Evolutionary conservation across 2,329 filamentous ascomycete species (phyloP), one percentile per base, ranked within the genome.

Genomic region (Talaromyces pinophilus): DNA sequence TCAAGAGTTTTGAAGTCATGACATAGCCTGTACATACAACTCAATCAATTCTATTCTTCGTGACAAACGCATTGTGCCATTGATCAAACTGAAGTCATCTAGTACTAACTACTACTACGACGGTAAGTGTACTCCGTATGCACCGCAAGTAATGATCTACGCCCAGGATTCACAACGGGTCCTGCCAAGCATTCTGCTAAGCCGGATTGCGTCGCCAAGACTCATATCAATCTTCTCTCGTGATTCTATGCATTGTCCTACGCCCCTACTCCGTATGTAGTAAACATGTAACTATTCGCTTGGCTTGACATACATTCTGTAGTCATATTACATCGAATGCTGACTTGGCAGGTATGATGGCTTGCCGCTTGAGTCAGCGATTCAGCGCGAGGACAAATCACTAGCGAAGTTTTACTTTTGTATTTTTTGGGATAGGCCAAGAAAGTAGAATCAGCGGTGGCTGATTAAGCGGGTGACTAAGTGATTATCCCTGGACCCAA

Each of bases 131-230:
- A 44, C 5, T 5, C 19, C 19, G 13, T 6, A 19, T 33, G n/a
- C 52, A 33, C 22, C 30, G 50, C 30, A 38, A 22, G 54, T 38
- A 30, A 50, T 66, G 64, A 66, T 66, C 64, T 62, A 59, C 64
- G 59, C 28, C 46, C 64, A 62, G 64, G 64, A 66, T 57, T 62
- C 52, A 25, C 59, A 33, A 62, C 59, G 64, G 64, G 59, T 62
- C 64, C 48, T 48, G 59, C 64, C 59, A 61, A 66, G 52, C 64
- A 25, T 38, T 11, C 38, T 28, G 33, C 54, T 57, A 57, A 25
- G n/a, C 57, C 57, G 30, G 52, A 35, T 57, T 57, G 17, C n/a
- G 30, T 57, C 52, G 54, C 54, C 54, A 57, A 57, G 54, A 54
- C 33, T 33, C 3, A 4, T 57, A 30, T 8, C 30, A 57, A 15